Conservation (phyloP, 352 stramenopile genomes). For the Phytophthora ohioensis region DNA sequence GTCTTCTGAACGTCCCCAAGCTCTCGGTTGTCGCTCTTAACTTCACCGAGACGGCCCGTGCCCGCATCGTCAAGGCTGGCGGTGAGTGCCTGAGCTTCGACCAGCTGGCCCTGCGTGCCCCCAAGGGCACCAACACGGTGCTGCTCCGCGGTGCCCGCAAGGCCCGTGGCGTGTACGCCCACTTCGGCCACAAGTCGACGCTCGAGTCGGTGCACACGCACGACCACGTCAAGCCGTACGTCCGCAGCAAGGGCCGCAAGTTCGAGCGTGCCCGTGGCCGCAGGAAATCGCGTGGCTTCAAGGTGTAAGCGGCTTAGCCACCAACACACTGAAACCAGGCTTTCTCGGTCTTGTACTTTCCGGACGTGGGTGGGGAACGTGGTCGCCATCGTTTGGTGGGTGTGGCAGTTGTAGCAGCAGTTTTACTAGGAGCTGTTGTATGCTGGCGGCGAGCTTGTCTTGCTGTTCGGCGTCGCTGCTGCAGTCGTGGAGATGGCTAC, state of each 20-base stretch:
- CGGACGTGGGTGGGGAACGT: slow-evolving; percentile 17
- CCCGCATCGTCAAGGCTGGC: slow-evolving; percentile 97
- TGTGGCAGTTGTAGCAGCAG: slow-evolving; percentile 28
- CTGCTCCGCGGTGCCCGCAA: slow-evolving; percentile 98
- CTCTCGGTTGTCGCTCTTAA: slow-evolving; percentile 96
- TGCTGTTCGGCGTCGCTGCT: slow-evolving; percentile 23
- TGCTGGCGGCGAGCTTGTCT: slow-evolving; percentile 24
- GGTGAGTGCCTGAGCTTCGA: slow-evolving; percentile 99
- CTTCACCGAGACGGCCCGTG: slow-evolving; percentile 98
- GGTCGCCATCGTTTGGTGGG: slow-evolving; percentile 13
- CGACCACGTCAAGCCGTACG: slow-evolving; percentile 98
- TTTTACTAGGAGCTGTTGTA: slow-evolving; percentile 35
- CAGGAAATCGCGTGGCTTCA: slow-evolving; percentile 99
- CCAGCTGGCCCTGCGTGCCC: slow-evolving; percentile 97
- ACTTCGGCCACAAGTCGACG: slow-evolving; percentile 98
- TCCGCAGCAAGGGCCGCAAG: slow-evolving; percentile 99
- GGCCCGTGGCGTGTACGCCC: slow-evolving; percentile 96
- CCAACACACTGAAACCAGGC: slow-evolving; percentile 43
- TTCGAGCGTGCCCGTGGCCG: slow-evolving; percentile 99
- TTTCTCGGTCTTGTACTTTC: slow-evolving; percentile 46
- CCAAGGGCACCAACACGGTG: slow-evolving; percentile 98
- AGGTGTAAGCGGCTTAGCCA: slow-evolving; percentile 94
- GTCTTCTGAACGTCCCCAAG: slow-evolving; percentile 97
- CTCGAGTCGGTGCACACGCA: slow-evolving; percentile 99
- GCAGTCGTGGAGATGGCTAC: slow-evolving; percentile 33